Evolutionary conservation across 768 basidiomycete genomes (phyloP).

Genomic region (Pisolithus orientalis): DNA sequence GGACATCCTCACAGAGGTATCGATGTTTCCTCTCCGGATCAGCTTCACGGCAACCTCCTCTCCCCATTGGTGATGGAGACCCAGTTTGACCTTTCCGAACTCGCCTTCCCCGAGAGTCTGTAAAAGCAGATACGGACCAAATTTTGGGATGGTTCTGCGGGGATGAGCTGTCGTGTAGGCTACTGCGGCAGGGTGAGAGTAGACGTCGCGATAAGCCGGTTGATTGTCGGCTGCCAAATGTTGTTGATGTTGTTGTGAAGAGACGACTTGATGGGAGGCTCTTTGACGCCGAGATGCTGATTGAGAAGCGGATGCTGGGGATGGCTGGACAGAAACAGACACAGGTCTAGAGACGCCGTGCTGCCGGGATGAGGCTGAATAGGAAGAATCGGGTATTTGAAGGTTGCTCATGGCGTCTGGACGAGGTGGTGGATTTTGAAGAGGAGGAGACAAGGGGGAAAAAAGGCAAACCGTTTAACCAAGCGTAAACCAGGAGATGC

Average conservation of each 20-base stretch:
- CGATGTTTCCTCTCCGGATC: constrained; percentile 88
- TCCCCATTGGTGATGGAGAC: constrained; percentile 86
- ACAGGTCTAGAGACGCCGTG: constrained; percentile 41
- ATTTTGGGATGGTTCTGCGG: constrained; percentile 81
- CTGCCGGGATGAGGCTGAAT: constrained; percentile 39
- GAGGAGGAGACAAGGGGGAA: constrained; percentile 1
- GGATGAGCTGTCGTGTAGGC: constrained; percentile 82
- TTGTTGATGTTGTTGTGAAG: constrained; percentile 37
- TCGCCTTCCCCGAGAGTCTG: constrained; percentile 98
- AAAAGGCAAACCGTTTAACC: constrained; percentile 6
- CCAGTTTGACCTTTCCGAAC: constrained; percentile 99
- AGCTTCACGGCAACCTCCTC: constrained; percentile 99
- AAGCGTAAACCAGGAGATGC: constrained; percentile 1
- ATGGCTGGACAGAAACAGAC: constrained; percentile 52
- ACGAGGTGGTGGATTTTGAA: not conserved
- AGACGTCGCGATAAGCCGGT: constrained; percentile 62
- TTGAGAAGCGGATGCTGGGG: constrained; percentile 36
- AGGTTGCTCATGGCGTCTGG: constrained; percentile 26
- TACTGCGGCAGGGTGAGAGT: constrained; percentile 77
- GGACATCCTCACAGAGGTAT: constrained; percentile 77
- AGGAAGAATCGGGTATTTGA: constrained; percentile 39
- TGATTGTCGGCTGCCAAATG: constrained; percentile 35
- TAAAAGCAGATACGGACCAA: constrained; percentile 91
- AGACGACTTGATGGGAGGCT: constrained; percentile 67
- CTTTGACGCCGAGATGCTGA: constrained; percentile 52